These are phyloP conservation scores for Tylopilus sp. DNA, from an alignment of 768 basidiomycete species.

Conservation along the genomic window DNA sequence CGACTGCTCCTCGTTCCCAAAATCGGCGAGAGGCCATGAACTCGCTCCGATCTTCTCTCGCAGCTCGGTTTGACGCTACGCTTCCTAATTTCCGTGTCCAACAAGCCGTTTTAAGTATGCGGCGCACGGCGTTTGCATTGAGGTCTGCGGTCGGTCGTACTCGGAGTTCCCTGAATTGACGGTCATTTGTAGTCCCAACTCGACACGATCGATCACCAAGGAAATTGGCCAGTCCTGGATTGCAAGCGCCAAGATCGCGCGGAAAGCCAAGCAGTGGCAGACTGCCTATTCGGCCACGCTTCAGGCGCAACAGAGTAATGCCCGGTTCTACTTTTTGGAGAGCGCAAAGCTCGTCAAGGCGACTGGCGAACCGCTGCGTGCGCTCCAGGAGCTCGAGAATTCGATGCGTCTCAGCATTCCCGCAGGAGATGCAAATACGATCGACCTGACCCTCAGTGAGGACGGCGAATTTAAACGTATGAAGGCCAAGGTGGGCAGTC, in stretches of 20 bases:
- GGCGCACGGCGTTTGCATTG: slow-evolving; percentile 76
- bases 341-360: slow-evolving; percentile 83
- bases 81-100: slow-evolving; percentile 85
- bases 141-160: slow-evolving; percentile 43
- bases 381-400: slow-evolving; percentile 83
- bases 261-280: slow-evolving; percentile 93
- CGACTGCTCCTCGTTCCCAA: slow-evolving; percentile 39
- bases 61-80: slow-evolving; percentile 67
- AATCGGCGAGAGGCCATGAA: slow-evolving; percentile 40
- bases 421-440: slow-evolving; percentile 40
- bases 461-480: slow-evolving; percentile 47
- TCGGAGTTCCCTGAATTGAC: slow-evolving; percentile 8
- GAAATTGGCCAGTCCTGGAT: slow-evolving; percentile 89
- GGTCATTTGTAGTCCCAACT: slow-evolving; percentile 7
- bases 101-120: slow-evolving; percentile 87
- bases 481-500: slow-evolving; percentile 66
- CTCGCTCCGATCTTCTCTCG: slow-evolving; percentile 39
- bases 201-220: slow-evolving; percentile 39
- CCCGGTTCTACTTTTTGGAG: slow-evolving; percentile 81
- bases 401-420: slow-evolving; percentile 56
- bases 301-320: slow-evolving; percentile 75
- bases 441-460: slow-evolving; percentile 56
- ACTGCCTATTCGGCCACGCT: slow-evolving; percentile 95
- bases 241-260: slow-evolving; percentile 89
- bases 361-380: slow-evolving; percentile 76